Evolutionary conservation across 2,329 filamentous ascomycete genomes (phyloP).

Genomic region (Trichoderma pleuroti): DNA sequence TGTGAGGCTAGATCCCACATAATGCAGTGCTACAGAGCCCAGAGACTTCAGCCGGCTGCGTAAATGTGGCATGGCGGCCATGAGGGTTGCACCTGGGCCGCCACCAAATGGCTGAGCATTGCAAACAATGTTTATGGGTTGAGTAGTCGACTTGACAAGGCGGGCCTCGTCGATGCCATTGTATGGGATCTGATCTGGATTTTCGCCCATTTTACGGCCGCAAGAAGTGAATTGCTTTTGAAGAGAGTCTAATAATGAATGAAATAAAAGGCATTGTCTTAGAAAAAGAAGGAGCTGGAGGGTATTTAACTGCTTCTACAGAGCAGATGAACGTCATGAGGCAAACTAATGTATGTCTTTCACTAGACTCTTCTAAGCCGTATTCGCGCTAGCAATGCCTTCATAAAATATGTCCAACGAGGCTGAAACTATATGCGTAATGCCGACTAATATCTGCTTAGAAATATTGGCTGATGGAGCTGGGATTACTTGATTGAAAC

Average conservation of each 20-base stretch:
- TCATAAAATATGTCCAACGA: background rate
- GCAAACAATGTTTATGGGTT: background rate
- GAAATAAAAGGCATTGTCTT: background rate
- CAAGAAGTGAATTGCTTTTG: background rate
- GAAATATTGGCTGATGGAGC: background rate
- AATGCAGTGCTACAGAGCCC: background rate
- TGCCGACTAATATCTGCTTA: background rate
- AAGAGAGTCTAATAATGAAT: background rate
- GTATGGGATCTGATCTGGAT: background rate
- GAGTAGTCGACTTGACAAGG: background rate
- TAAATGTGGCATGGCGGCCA: background rate
- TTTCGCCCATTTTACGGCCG: background rate
- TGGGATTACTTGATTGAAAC: background rate
- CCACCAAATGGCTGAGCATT: slow-evolving; percentile 12
- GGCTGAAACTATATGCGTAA: background rate
- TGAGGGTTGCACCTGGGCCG: background rate
- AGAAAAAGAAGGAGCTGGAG: background rate
- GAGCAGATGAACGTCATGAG: background rate
- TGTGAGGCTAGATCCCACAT: slow-evolving; percentile 6
- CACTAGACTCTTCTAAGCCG: background rate
- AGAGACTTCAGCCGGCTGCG: background rate
- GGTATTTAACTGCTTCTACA: background rate
- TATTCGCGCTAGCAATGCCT: background rate
- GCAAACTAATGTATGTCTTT: slow-evolving; percentile 10
- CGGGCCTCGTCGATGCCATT: background rate